These are phyloP conservation scores for Chlorophyllum brunneum DNA, from an alignment of 768 basidiomycete species.

Conservation along the genomic window DNA sequence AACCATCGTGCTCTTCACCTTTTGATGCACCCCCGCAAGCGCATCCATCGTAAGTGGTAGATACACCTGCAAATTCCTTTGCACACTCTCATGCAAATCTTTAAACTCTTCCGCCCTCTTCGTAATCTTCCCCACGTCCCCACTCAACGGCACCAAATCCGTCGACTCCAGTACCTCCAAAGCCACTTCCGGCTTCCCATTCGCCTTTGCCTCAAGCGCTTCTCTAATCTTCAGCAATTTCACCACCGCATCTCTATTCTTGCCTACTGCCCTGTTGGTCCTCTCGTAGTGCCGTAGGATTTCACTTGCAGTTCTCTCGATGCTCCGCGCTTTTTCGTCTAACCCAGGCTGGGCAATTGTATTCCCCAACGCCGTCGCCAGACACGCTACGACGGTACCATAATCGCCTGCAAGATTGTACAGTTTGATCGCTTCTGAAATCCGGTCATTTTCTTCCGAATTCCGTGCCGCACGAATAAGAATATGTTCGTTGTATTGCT, in stretches of 20 bases:
- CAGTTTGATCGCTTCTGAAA: conserved; percentile 89
- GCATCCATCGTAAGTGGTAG: conserved; percentile 91
- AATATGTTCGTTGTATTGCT: conserved; percentile 77
- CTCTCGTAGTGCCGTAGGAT: conserved; percentile 80
- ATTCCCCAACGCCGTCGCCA: conserved; percentile 84
- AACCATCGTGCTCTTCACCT: conserved; percentile 63
- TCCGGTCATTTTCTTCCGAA: conserved; percentile 79
- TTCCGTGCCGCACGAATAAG: conserved; percentile 79
- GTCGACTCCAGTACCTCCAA: conserved; percentile 88
- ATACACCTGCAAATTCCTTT: conserved; percentile 86
- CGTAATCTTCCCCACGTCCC: conserved; percentile 82
- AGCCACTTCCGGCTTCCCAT: conserved; percentile 69
- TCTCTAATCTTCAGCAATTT: conserved; percentile 77
- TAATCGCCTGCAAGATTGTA: conserved; percentile 95
- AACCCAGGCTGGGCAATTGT: conserved; percentile 63
- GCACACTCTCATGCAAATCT: conserved; percentile 79
- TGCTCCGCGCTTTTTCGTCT: conserved; percentile 58
- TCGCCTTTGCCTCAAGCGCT: conserved; percentile 72
- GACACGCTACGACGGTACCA: conserved; percentile 78
- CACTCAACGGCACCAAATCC: conserved; percentile 81
- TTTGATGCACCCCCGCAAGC: conserved; percentile 77
- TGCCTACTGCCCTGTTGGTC: conserved; percentile 68
- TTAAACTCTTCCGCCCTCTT: conserved; percentile 87
- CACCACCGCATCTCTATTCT: conserved; percentile 69
- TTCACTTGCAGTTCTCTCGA: conserved; percentile 74